Evolutionary conservation across 352 stramenopile species (phyloP).

Genomic region (Phytophthora vignae): DNA sequence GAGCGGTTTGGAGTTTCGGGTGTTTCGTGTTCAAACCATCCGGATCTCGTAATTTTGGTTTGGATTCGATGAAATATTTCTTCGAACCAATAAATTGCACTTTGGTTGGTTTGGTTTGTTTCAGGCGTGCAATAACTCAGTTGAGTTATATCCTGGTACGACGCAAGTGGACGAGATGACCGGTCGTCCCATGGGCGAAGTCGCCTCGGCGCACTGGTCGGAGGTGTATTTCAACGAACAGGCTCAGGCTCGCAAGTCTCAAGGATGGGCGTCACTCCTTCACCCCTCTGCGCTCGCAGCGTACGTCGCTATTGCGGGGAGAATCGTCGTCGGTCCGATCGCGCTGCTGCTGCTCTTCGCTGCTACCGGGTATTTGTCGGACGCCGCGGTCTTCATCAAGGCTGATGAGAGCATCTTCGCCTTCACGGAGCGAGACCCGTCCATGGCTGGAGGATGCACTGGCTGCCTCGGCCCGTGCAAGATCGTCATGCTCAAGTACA

Average conservation of each 20-base stretch:
- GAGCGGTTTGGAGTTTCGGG: no score
- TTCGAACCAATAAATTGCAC: no score
- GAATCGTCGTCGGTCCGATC: constrained; percentile 18
- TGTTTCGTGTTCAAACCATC: no score
- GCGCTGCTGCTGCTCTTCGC: constrained; percentile 15
- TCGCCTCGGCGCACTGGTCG: background rate
- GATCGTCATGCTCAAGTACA: constrained; percentile 32
- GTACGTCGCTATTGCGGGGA: constrained; percentile 14
- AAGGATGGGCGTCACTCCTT: constrained; percentile 7
- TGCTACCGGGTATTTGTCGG: constrained; percentile 16
- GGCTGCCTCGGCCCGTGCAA: constrained; percentile 24
- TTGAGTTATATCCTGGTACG: no score
- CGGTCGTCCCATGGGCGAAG: no score
- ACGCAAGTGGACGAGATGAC: no score
- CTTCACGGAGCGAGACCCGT: constrained; percentile 25
- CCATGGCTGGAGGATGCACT: constrained; percentile 27
- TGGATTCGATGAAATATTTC: no score
- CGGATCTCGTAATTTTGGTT: no score
- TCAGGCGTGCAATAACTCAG: no score
- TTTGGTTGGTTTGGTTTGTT: no score
- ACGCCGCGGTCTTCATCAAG: constrained; percentile 29
- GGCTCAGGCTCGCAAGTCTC: constrained; percentile 3
- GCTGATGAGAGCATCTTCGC: constrained; percentile 29
- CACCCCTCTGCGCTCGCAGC: constrained; percentile 12
- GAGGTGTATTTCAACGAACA: constrained; percentile 17